Base-by-base conservation (phyloP, 805 yeast species). In the Saitoella complicata region DNA sequence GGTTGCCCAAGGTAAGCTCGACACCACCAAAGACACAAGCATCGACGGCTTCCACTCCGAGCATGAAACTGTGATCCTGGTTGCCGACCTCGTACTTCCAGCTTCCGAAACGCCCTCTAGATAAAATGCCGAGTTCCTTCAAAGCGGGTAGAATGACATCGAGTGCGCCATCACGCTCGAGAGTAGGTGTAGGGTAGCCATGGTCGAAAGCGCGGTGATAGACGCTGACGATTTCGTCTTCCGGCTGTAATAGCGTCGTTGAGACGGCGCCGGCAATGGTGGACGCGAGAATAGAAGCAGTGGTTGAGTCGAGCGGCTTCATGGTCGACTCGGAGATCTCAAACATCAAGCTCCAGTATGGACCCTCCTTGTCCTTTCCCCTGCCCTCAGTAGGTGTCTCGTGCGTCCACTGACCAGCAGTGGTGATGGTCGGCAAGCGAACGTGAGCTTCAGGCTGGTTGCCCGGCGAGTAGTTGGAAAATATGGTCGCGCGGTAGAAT, bases 41-140 rank as follows among this genome's bases (percentile, higher is more conserved):
- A 30, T 46, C 49, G 7, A 40, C 48, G n/a, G 47, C 47, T 40
- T 46, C 49, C 6, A 46, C 49, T 9, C 49, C 49, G n/a, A 40
- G 48, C 49, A 46, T 46, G 31, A 46, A 46, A 8, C 41, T 35
- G 41, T 46, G 49, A 12, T 46, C 49, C 34, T 46, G 49, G 12
- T 46, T 46, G 8, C 45, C 49, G 11, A 46, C 49, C 32, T 46
- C 49, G 33, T 46, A 46, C 33, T 46, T 33, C 49, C 49, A 46
- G 7, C 47, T 37, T 7, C 49, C 49, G 33, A 46, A 46, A 5
- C 49, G 44, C 3, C 49, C 49, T 12, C 49, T 43, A 21, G 49
- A 46, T 5, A 13, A 36, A 31, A 46, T 46, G 10, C 39, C 42
- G 11, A 39, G 33, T 5, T 39, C 41, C 21, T 21, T 21, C n/a